phyloP scores from a whole-genome alignment of 495 filamentous ascomycete genomes.

The Penicillium verhagenii region DNA sequence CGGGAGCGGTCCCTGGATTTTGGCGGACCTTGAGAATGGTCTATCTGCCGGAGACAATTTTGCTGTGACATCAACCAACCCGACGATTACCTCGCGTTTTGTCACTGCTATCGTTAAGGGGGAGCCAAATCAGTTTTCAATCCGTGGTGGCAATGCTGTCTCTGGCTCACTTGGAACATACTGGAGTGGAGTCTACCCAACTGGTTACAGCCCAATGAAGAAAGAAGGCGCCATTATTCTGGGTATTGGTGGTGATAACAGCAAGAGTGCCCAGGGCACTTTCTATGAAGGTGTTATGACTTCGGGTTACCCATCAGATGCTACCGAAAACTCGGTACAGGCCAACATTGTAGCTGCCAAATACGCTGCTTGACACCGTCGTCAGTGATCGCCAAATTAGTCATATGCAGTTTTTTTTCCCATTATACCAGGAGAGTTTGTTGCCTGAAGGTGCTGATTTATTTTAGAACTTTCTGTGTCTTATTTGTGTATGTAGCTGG shows the following conservation, averaged over 20 bases:
- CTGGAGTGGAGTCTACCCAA: conserved; percentile 52
- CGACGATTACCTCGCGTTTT: conserved; percentile 50
- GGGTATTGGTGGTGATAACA: conserved; percentile 59
- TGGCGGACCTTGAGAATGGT: conserved; percentile 61
- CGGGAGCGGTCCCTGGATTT: conserved; percentile 57
- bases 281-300: conserved; percentile 65
- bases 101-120: conserved; percentile 53
- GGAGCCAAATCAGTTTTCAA: conserved; percentile 48
- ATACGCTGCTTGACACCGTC: conserved; percentile 35
- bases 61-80: conserved; percentile 43
- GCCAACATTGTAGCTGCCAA: conserved; percentile 57
- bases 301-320: conserved; percentile 54
- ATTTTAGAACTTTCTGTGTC: neutral
- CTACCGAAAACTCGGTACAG: conserved; percentile 54
- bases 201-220: conserved; percentile 58
- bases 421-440: neutral
- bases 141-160: conserved; percentile 52
- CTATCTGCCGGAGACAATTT: conserved; percentile 52
- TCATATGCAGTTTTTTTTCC: neutral
- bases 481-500: neutral
- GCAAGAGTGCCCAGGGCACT: conserved; percentile 53
- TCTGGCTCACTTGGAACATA: conserved; percentile 55
- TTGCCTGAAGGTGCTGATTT: neutral
- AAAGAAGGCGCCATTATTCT: conserved; percentile 61
- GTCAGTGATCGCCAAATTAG: neutral